Evolutionary conservation across 2,329 filamentous ascomycete species (phyloP).

Genomic region (Achaetomium macrosporum): DNA sequence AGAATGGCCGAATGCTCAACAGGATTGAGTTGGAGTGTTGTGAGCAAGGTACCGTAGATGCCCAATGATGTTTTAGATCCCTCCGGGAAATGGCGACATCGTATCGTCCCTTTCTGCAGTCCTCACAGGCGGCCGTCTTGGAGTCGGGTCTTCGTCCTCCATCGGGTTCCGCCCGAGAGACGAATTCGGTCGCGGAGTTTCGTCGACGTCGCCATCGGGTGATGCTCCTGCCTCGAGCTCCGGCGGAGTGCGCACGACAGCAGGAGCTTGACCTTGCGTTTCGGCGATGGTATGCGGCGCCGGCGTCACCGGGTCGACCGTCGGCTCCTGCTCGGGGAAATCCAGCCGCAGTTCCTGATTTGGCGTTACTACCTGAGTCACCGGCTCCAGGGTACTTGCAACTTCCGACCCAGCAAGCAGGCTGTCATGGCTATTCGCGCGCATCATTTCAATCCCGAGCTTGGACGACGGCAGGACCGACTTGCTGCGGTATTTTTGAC

Average conservation of each 20-base stretch:
- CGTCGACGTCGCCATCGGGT: slow-evolving; percentile 17
- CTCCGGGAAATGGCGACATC: slow-evolving; percentile 20
- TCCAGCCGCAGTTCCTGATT: slow-evolving; percentile 36
- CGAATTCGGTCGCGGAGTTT: slow-evolving; percentile 24
- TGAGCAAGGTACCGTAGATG: neutral
- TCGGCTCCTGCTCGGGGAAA: slow-evolving; percentile 14
- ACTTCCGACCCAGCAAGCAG: slow-evolving; percentile 46
- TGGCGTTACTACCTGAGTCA: slow-evolving; percentile 49
- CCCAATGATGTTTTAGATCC: slow-evolving; percentile 7
- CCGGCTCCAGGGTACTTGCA: slow-evolving; percentile 38
- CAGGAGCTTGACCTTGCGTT: slow-evolving; percentile 10
- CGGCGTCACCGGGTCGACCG: neutral
- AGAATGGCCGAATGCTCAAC: too few relatives aligned
- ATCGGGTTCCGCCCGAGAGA: neutral
- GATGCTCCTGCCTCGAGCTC: slow-evolving; percentile 9
- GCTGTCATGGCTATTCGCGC: slow-evolving; percentile 89
- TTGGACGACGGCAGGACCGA: slow-evolving; percentile 70
- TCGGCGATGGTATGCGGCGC: neutral
- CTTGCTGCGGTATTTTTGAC: slow-evolving; percentile 48
- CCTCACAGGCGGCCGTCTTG: slow-evolving; percentile 19
- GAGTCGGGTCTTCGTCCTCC: slow-evolving; percentile 25
- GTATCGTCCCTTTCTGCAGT: slow-evolving; percentile 12
- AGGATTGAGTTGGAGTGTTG: neutral
- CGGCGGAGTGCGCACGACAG: slow-evolving; percentile 27
- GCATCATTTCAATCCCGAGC: slow-evolving; percentile 95